Percentiles rank a stretch among this genome's conserved stretches.
phyloP scores from a whole-genome alignment of 2,329 filamentous ascomycete species.

The Colletotrichum costaricense region DNA sequence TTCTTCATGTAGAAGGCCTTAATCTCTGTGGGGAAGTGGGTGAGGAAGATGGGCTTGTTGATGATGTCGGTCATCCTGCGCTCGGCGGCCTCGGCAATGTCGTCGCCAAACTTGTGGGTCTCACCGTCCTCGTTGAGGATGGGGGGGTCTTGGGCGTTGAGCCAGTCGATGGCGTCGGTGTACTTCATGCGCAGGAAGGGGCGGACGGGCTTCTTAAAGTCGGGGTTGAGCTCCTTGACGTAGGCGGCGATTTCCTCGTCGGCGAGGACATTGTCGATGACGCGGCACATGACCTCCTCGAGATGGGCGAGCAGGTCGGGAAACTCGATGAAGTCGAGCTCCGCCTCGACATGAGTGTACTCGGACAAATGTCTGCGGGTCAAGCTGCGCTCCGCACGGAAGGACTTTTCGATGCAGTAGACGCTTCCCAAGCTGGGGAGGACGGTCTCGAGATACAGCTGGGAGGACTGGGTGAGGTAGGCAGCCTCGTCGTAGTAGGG shows the following conservation, averaged over 20 bases:
- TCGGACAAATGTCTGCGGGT: slow-evolving; percentile 95
- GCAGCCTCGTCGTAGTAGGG: slow-evolving; percentile 90
- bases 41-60: slow-evolving; percentile 94
- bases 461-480: slow-evolving; percentile 95
- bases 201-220: slow-evolving; percentile 82
- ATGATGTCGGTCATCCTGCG: slow-evolving; percentile 97
- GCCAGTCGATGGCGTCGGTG: slow-evolving; percentile 92
- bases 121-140: slow-evolving; percentile 95
- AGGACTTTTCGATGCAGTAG: slow-evolving; percentile 98
- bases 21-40: slow-evolving; percentile 96
- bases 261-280: slow-evolving; percentile 80
- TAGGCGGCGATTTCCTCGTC: slow-evolving; percentile 79
- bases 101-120: slow-evolving; percentile 91
- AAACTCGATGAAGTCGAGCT: slow-evolving; percentile 96
- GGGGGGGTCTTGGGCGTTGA: slow-evolving; percentile 80
- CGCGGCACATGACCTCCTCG: slow-evolving; percentile 87
- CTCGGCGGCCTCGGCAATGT: slow-evolving; percentile 98
- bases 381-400: slow-evolving; percentile 96
- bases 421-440: slow-evolving; percentile 92
- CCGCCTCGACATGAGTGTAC: slow-evolving; percentile 96
- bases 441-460: slow-evolving; percentile 96
- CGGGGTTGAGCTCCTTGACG: slow-evolving; percentile 90
- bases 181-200: slow-evolving; percentile 98
- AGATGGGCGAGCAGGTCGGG: slow-evolving; percentile 88
- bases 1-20: slow-evolving; percentile 99